These are phyloP conservation scores for Gossypium longicalyx DNA, from an alignment of 345 rosid species.

Conservation along the genomic window DNA sequence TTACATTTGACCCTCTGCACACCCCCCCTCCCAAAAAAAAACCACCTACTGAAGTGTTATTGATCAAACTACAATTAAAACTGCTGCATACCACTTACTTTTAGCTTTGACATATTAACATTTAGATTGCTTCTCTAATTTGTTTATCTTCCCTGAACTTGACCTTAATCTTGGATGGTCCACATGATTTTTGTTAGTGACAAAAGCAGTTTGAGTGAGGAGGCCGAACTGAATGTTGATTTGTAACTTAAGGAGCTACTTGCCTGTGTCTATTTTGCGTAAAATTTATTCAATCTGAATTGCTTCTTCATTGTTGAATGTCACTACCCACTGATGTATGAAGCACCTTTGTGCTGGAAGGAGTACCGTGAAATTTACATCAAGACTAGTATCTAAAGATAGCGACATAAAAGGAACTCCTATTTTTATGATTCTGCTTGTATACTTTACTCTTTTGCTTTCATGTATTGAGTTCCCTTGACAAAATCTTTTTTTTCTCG, in stretches of 20 bases:
- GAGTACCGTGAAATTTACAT: not conserved
- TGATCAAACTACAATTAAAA: not conserved
- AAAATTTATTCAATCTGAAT: not conserved
- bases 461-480: constrained; percentile 2
- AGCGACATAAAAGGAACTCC: not conserved
- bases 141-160: not conserved
- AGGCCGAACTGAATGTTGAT: not conserved
- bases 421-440: not conserved
- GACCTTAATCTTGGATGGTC: not conserved
- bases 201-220: not conserved
- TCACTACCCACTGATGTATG: not conserved
- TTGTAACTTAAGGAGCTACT: not conserved
- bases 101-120: not conserved
- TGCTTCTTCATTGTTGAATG: constrained; percentile 1
- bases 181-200: not conserved
- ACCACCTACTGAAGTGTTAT: not conserved
- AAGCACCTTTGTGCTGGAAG: not conserved
- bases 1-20: not conserved
- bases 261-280: not conserved
- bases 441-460: not conserved
- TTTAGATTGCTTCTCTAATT: not conserved
- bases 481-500: not conserved
- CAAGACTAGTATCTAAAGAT: not conserved
- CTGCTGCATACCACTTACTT: not conserved
- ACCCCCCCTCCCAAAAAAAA: not conserved